Conservation (phyloP, 257 asterid genomes). For the Cinchona pubescens region DNA sequence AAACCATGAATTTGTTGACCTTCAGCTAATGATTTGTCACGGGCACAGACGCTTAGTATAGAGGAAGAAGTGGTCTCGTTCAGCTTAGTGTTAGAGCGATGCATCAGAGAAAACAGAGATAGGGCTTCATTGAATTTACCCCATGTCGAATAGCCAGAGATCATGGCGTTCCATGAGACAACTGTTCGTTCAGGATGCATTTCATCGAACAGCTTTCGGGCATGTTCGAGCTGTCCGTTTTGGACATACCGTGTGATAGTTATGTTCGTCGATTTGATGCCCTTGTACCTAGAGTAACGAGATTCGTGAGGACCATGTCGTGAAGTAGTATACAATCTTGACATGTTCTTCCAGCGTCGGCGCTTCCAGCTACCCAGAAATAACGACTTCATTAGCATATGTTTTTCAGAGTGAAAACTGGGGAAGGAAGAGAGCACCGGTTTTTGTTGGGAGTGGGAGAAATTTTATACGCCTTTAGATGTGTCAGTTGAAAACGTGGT, state of each 20-base stretch:
- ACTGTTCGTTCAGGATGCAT: constrained; percentile 65
- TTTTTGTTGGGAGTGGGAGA: too few relatives aligned
- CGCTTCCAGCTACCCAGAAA: too few relatives aligned
- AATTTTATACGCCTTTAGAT: too few relatives aligned
- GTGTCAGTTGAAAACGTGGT: too few relatives aligned
- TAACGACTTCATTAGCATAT: too few relatives aligned
- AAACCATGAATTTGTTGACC: constrained; percentile 65
- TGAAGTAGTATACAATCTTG: too few relatives aligned
- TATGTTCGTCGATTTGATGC: constrained; percentile 45
- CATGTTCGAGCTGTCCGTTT: constrained; percentile 43
- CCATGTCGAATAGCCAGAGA: constrained; percentile 59
- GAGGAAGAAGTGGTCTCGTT: constrained; percentile 54
- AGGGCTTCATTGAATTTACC: constrained; percentile 32
- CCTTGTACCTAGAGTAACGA: too few relatives aligned
- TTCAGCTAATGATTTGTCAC: constrained; percentile 27
- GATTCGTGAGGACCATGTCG: too few relatives aligned
- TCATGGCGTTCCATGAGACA: constrained; percentile 80
- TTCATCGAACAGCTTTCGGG: constrained; percentile 61
- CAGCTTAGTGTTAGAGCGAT: constrained; percentile 37
- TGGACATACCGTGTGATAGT: constrained; percentile 27
- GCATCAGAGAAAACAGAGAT: constrained; percentile 50
- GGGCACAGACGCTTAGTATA: constrained; percentile 57
- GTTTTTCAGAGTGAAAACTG: too few relatives aligned
- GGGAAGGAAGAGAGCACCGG: too few relatives aligned
- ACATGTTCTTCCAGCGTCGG: too few relatives aligned